These are phyloP conservation scores for Lunasporangiospora selenospora DNA, from an alignment of 192 early-diverging fungal genomes.

Conservation along the genomic window DNA sequence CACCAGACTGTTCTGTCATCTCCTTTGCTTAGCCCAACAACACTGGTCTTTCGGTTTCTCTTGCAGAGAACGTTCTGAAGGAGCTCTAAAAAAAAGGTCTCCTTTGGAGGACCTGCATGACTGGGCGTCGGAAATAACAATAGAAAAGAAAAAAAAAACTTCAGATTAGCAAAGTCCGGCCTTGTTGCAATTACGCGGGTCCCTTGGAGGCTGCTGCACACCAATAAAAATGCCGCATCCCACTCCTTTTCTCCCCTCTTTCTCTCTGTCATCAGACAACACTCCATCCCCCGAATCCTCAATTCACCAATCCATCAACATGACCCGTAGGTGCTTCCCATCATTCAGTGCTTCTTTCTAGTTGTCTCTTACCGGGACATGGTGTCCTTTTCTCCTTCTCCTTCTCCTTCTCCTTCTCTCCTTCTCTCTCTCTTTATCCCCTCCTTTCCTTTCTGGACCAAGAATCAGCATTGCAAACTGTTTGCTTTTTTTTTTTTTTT, in stretches of 20 bases:
- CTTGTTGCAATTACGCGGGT: too few species aligned
- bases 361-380: neutral
- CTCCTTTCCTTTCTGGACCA: too few species aligned
- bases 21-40: slow-evolving; percentile 51
- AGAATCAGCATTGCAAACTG: neutral
- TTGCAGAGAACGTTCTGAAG: slow-evolving; percentile 55
- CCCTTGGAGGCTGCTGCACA: too few species aligned
- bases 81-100: slow-evolving; percentile 45
- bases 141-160: too few species aligned
- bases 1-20: too few species aligned
- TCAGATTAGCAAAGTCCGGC: too few species aligned
- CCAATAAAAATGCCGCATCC: neutral
- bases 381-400: neutral
- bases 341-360: neutral
- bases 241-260: neutral
- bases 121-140: too few species aligned
- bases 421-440: neutral
- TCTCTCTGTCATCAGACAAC: neutral
- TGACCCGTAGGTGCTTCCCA: too few species aligned
- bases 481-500: neutral
- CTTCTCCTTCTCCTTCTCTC: neutral
- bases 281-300: neutral
- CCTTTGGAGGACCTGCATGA: too few species aligned
- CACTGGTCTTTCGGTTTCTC: slow-evolving; percentile 55
- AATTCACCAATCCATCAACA: neutral